A percentile compares a stretch with the other conserved stretches of the same genome.
Conservation (phyloP, 805 yeast genomes). For the Lachancea meyersii region DNA sequence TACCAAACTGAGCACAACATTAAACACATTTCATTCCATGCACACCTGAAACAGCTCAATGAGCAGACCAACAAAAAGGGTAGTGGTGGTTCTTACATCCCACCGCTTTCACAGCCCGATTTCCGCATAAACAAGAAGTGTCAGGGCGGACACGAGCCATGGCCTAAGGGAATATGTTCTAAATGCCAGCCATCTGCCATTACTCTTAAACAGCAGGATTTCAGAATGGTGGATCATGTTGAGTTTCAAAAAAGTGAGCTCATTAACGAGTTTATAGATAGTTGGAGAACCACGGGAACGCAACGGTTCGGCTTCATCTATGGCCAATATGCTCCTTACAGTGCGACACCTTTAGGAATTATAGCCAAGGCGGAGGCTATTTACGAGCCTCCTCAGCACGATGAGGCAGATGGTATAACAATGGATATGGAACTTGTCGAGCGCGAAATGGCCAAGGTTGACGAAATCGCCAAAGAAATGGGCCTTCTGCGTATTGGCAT, state of each 20-base stretch:
- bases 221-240: slow-evolving; percentile 96
- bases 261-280: slow-evolving; percentile 76
- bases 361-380: slow-evolving; percentile 92
- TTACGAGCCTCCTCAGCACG: slow-evolving; percentile 86
- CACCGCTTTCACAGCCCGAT: slow-evolving; percentile 70
- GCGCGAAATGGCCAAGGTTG: slow-evolving; percentile 42
- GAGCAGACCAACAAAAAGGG: slow-evolving; percentile 57
- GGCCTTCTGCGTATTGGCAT: slow-evolving; percentile 74
- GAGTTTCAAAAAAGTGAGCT: slow-evolving; percentile 74
- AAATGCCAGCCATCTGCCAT: slow-evolving; percentile 96
- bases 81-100: slow-evolving; percentile 59
- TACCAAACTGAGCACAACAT: slow-evolving; percentile 70
- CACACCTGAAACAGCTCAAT: slow-evolving; percentile 68
- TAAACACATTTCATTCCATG: slow-evolving; percentile 84
- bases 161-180: slow-evolving; percentile 93
- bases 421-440: slow-evolving; percentile 41
- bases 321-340: slow-evolving; percentile 74
- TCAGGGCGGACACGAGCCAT: slow-evolving; percentile 77
- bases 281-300: slow-evolving; percentile 84
- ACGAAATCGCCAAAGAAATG: slow-evolving; percentile 47
- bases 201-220: slow-evolving; percentile 81
- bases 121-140: slow-evolving; percentile 60
- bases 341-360: slow-evolving; percentile 75
- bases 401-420: slow-evolving; percentile 79
- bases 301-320: slow-evolving; percentile 84